A percentile compares a stretch with the other conserved stretches of the same genome.
Conservation (phyloP, 352 stramenopile genomes). For the Pythium brachiatum region DNA sequence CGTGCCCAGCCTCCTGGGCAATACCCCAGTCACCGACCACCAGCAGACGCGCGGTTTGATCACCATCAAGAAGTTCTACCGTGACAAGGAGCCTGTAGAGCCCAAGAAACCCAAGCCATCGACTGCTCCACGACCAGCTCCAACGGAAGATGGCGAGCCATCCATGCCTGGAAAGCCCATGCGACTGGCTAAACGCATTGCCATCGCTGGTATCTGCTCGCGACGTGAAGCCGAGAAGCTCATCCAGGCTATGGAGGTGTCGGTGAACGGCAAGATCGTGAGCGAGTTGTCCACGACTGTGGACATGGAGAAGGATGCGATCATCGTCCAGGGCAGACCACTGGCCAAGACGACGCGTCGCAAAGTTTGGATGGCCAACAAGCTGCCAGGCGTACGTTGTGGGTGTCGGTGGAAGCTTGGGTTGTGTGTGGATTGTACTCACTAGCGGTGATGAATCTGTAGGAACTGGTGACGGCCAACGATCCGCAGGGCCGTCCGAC, state of each 20-base stretch:
- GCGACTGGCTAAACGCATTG: conserved; percentile 81
- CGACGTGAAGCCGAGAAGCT: conserved; percentile 80
- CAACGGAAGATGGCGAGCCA: background rate
- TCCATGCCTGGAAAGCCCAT: conserved; percentile 23
- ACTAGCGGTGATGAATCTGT: no score
- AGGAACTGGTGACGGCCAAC: conserved; percentile 77
- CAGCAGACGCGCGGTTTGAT: conserved; percentile 31
- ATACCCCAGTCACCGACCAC: background rate
- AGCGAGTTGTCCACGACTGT: conserved; percentile 59
- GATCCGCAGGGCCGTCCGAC: conserved; percentile 80
- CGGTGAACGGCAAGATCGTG: conserved; percentile 70
- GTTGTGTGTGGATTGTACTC: background rate
- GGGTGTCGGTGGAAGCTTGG: background rate
- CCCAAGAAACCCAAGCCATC: conserved; percentile 14
- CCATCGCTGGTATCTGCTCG: conserved; percentile 79
- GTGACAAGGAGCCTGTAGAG: conserved; percentile 11
- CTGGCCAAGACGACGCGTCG: conserved; percentile 39
- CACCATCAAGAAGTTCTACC: conserved; percentile 51
- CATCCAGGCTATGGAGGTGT: conserved; percentile 69
- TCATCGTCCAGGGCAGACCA: conserved; percentile 54
- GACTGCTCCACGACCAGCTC: background rate
- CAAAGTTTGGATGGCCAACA: conserved; percentile 88
- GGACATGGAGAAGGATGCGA: conserved; percentile 42
- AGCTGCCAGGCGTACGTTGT: conserved; percentile 71
- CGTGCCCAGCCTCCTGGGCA: background rate